Evolutionary conservation across 768 basidiomycete species (phyloP), one percentile per base, ranked within the genome.

Genomic region (Daedaleopsis nitida): DNA sequence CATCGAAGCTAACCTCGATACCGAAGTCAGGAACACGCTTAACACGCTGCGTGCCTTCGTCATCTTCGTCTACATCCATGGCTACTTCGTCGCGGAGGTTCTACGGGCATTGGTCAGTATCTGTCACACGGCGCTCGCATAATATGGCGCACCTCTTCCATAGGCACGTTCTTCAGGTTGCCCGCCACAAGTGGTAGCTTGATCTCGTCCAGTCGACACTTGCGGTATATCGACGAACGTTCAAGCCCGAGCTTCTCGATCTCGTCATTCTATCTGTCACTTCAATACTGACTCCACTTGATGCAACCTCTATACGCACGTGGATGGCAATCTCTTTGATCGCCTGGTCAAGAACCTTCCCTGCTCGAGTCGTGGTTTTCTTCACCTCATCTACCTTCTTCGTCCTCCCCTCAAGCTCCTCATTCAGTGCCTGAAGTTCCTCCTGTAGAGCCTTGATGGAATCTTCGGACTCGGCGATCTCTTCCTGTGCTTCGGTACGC

Each of bases 31-130:
- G 81, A 2, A 90, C 87, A 57, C 80, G 77, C 62, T 84, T 89
- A 0, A 88, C 85, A 50, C 81, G 82, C 68, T 94, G 93, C 4
- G 88, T 86, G 6, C 83, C 89, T 42, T 91, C 85, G 52, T 95
- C 94, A 62, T 94, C 91, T 49, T 91, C 91, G 60, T 98, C 96
- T 4, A 96, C 81, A 63, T 95, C 92, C 94, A 98, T 97, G 3
- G 87, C 89, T 39, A 92, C 86, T 74, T 91, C 92, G 37, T 93
- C 90, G 5, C 88, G 87, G 21, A 91, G 81, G 68, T 89, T 90
- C 92, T 91, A 19, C 8, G 34, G 7, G 19, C 8, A 35, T 48
- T 16, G 23, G 39, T 44, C n/a, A 45, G 17, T 50, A 24, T n/a
- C 13, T 8, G 6, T 39, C 7, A 39, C 23, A 1, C 35, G 10